A percentile compares a stretch with the other conserved stretches of the same genome.
Evolutionary conservation across 2,329 filamentous ascomycete species (phyloP).

Genomic region (Zasmidium angulare): DNA sequence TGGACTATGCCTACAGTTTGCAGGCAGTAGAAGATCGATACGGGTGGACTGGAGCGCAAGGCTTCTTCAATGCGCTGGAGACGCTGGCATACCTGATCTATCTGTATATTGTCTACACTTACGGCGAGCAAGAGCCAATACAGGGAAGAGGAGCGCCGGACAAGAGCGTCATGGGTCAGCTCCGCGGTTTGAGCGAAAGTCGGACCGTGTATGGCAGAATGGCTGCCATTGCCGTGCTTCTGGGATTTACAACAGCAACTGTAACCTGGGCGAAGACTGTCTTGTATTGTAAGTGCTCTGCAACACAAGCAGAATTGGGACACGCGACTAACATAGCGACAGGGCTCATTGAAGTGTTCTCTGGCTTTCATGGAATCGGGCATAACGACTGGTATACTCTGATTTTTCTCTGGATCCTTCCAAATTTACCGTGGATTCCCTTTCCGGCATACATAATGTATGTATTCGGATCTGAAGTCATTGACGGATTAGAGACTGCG

Average conservation of each 20-base stretch:
- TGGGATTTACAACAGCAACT: constrained; percentile 59
- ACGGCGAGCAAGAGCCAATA: constrained; percentile 39
- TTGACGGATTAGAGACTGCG: constrained; percentile 57
- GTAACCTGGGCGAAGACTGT: constrained; percentile 69
- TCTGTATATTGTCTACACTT: constrained; percentile 53
- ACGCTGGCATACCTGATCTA: constrained; percentile 64
- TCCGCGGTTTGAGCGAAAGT: constrained; percentile 50
- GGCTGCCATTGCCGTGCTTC: constrained; percentile 57
- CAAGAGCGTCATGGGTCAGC: constrained; percentile 43
- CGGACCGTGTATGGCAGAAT: constrained; percentile 52
- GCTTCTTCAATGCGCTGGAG: constrained; percentile 67
- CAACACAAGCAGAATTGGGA: neutral
- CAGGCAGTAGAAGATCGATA: constrained; percentile 65
- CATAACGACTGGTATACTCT: constrained; percentile 59
- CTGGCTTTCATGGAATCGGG: constrained; percentile 60
- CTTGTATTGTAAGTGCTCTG: constrained; percentile 54
- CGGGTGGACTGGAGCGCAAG: constrained; percentile 79
- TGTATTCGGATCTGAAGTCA: constrained; percentile 60
- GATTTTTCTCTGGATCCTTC: constrained; percentile 62
- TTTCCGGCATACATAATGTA: constrained; percentile 64
- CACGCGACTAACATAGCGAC: neutral
- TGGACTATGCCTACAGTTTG: constrained; percentile 82
- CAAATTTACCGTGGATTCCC: constrained; percentile 66
- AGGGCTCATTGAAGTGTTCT: constrained; percentile 63
- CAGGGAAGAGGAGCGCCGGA: constrained; percentile 40